Conservation (phyloP, 805 yeast species). For the Monosporozyma aerobia region DNA sequence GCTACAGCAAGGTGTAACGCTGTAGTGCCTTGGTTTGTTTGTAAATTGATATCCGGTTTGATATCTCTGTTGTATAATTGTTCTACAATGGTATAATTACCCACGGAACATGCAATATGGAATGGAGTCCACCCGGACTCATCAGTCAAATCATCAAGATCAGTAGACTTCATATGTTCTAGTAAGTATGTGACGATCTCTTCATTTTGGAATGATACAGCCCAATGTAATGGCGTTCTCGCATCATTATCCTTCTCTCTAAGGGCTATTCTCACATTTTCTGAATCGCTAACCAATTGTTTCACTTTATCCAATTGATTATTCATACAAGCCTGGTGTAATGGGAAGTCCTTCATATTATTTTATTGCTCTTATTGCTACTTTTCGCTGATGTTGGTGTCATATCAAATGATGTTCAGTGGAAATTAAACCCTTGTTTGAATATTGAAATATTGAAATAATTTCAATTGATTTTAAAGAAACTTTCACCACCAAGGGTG, state of each 20-base stretch:
- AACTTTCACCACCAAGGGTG: background rate
- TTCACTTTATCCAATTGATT: conserved; percentile 45
- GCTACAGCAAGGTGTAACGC: conserved; percentile 69
- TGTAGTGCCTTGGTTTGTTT: conserved; percentile 64
- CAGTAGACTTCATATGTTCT: conserved; percentile 32
- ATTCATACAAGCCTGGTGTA: conserved; percentile 62
- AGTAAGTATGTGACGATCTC: conserved; percentile 41
- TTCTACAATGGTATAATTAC: conserved; percentile 46
- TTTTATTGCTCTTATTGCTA: background rate
- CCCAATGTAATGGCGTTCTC: conserved; percentile 85
- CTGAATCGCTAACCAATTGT: conserved; percentile 40
- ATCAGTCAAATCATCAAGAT: conserved; percentile 61
- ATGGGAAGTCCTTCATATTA: conserved; percentile 13
- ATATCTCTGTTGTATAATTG: conserved; percentile 42
- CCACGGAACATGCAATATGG: conserved; percentile 74
- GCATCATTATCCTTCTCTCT: conserved; percentile 56
- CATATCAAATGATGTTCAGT: background rate
- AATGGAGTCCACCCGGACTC: conserved; percentile 82
- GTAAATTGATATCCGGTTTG: conserved; percentile 49
- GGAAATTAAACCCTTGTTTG: background rate
- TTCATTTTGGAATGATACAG: conserved; percentile 52
- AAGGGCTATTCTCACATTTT: conserved; percentile 33
- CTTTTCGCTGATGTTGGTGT: background rate
- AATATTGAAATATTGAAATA: background rate
- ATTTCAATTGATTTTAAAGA: background rate